Conservation (phyloP, 768 basidiomycete species). For the Glaciozyma martinii region DNA sequence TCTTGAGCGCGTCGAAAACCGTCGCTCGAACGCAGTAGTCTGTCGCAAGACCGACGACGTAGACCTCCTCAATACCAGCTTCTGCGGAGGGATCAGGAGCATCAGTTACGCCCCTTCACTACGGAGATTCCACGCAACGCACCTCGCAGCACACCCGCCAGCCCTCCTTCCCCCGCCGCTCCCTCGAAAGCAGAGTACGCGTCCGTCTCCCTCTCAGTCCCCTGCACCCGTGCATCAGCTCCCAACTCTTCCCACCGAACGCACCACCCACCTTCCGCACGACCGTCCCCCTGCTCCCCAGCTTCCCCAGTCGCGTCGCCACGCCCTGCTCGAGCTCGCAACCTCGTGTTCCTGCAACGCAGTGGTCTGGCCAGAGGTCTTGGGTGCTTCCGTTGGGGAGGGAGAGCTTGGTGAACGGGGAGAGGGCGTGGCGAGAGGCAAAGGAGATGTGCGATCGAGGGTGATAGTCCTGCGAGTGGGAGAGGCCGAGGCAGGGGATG, state of each 20-base stretch:
- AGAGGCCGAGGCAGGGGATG: too few relatives aligned
- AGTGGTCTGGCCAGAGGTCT: constrained; percentile 74
- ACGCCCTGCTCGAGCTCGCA: constrained; percentile 55
- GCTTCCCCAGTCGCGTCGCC: constrained; percentile 45
- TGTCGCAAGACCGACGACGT: constrained; percentile 57
- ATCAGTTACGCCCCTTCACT: background rate
- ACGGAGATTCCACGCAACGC: background rate
- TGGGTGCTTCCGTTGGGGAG: constrained; percentile 48
- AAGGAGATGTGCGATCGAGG: constrained; percentile 60
- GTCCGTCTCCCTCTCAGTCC: constrained; percentile 54
- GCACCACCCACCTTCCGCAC: too few relatives aligned
- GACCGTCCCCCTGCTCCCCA: constrained; percentile 25
- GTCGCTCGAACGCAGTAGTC: constrained; percentile 67
- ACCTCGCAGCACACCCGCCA: background rate
- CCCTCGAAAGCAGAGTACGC: constrained; percentile 66
- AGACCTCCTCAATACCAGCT: constrained; percentile 51
- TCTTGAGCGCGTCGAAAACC: constrained; percentile 30
- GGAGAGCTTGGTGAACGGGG: constrained; percentile 44
- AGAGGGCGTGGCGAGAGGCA: constrained; percentile 47
- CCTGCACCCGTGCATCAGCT: constrained; percentile 41
- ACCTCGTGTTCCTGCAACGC: constrained; percentile 53
- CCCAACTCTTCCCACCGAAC: too few relatives aligned
- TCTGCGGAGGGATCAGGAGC: constrained; percentile 42
- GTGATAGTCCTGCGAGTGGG: constrained; percentile 31
- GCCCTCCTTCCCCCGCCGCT: background rate